A percentile compares a stretch with the other conserved stretches of the same genome.
phyloP scores from a whole-genome alignment of 2,329 filamentous ascomycete genomes.

The Saccharata proteae region DNA sequence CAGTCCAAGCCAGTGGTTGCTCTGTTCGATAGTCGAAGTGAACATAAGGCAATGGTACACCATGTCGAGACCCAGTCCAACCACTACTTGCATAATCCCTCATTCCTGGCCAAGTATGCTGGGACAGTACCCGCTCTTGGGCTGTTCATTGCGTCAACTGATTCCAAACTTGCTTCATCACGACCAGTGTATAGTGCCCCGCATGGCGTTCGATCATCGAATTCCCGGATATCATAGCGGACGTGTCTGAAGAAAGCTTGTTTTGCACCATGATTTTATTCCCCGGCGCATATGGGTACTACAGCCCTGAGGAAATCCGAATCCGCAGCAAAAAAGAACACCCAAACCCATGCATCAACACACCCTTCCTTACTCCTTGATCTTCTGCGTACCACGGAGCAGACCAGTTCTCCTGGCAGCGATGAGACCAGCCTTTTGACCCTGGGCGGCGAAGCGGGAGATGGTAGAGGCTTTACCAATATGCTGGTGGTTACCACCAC shows the following conservation, averaged over 20 bases:
- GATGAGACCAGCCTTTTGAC: slow-evolving; percentile 99
- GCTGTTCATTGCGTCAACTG: no score
- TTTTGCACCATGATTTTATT: slow-evolving; percentile 10
- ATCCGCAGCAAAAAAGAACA: slow-evolving; percentile 11
- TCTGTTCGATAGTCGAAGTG: no score
- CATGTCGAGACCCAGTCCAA: no score
- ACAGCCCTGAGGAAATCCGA: slow-evolving; percentile 9
- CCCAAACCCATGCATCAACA: slow-evolving; percentile 11
- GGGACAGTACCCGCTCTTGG: no score
- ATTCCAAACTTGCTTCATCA: no score
- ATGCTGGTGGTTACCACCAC: slow-evolving; percentile 97
- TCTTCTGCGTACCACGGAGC: slow-evolving; percentile 99
- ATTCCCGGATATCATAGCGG: no score
- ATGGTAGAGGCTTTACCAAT: slow-evolving; percentile 99
- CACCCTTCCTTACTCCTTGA: slow-evolving; percentile 57
- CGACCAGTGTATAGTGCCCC: no score
- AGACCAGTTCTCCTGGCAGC: slow-evolving; percentile 99
- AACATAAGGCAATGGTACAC: no score
- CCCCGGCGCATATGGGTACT: slow-evolving; percentile 10
- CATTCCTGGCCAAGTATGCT: no score
- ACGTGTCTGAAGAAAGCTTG: slow-evolving; percentile 7
- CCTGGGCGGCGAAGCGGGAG: slow-evolving; percentile 90
- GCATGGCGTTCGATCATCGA: no score
- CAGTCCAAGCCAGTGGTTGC: no score
- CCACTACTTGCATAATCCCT: no score